A percentile compares a stretch with the other conserved stretches of the same genome.
These are phyloP conservation scores for Funneliformis geosporum DNA, from an alignment of 192 early-diverging fungal species.

Conservation along the genomic window DNA sequence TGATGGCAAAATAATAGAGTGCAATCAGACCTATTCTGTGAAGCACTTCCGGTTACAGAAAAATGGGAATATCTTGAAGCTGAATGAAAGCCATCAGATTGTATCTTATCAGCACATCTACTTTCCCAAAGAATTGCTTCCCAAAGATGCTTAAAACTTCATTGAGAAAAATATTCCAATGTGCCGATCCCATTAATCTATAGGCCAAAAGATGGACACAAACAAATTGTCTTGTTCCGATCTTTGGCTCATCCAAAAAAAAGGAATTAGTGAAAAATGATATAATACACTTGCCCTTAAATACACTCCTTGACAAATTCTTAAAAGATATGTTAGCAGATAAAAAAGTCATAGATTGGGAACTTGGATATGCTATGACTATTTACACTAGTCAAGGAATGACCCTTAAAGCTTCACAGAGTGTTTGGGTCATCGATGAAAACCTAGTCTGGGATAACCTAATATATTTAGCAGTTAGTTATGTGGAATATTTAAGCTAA, in stretches of 20 bases:
- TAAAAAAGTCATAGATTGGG: slow-evolving; percentile 27
- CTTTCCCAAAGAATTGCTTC: no score
- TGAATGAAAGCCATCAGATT: no score
- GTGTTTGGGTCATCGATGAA: slow-evolving; percentile 33
- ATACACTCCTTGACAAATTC: slow-evolving; percentile 20
- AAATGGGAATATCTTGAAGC: no score
- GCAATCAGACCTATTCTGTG: no score
- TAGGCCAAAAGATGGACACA: slow-evolving; percentile 28
- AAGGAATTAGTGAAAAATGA: slow-evolving; percentile 30
- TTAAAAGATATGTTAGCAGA: slow-evolving; percentile 25
- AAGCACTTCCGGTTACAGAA: no score
- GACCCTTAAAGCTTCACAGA: slow-evolving; percentile 22
- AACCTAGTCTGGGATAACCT: slow-evolving; percentile 9
- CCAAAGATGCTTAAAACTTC: no score
- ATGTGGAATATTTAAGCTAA: slow-evolving; percentile 28
- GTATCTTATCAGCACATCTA: no score
- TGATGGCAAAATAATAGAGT: no score
- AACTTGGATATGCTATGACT: slow-evolving; percentile 21
- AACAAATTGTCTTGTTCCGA: slow-evolving; percentile 25
- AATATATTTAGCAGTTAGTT: slow-evolving; percentile 27
- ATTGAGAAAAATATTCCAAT: slow-evolving; percentile 29
- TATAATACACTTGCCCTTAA: slow-evolving; percentile 28
- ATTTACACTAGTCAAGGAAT: slow-evolving; percentile 29
- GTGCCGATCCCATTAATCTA: slow-evolving; percentile 23
- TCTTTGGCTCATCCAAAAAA: slow-evolving; percentile 21